Evolutionary conservation across 306 rosid genomes (phyloP).

Genomic region (Dalbergia oliveri): DNA sequence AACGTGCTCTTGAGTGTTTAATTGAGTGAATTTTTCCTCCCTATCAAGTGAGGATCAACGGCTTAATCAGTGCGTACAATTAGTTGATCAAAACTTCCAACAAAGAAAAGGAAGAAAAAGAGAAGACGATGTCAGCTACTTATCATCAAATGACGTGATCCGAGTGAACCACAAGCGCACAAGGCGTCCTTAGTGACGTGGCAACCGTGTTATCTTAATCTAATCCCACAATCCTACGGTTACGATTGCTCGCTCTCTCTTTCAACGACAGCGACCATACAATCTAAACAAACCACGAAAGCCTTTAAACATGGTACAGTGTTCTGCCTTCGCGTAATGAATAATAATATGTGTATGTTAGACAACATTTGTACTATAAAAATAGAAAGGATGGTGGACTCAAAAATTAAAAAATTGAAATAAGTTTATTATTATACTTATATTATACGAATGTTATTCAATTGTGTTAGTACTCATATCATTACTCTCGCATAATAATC

Average conservation of each 20-base stretch:
- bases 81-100: too few species aligned
- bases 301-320: neutral
- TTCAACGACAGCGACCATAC: conserved; percentile 40
- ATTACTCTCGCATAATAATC: neutral
- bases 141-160: conserved; percentile 41
- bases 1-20: neutral
- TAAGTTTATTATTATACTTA: too few species aligned
- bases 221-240: conserved; percentile 50
- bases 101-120: neutral
- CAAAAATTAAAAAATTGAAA: too few species aligned
- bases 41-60: too few species aligned
- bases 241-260: conserved; percentile 31
- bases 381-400: too few species aligned
- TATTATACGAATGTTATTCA: too few species aligned
- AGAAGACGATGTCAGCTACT: conserved; percentile 33
- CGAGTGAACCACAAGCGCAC: neutral
- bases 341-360: too few species aligned
- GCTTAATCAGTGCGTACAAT: too few species aligned
- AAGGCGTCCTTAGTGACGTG: conserved; percentile 33
- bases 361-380: too few species aligned
- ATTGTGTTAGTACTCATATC: too few species aligned
- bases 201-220: conserved; percentile 22
- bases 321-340: too few species aligned
- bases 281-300: neutral
- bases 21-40: too few species aligned